Percentiles rank a stretch among this genome's conserved stretches.
phyloP scores from a whole-genome alignment of 2,329 filamentous ascomycete species.

The Venturia asperata region DNA sequence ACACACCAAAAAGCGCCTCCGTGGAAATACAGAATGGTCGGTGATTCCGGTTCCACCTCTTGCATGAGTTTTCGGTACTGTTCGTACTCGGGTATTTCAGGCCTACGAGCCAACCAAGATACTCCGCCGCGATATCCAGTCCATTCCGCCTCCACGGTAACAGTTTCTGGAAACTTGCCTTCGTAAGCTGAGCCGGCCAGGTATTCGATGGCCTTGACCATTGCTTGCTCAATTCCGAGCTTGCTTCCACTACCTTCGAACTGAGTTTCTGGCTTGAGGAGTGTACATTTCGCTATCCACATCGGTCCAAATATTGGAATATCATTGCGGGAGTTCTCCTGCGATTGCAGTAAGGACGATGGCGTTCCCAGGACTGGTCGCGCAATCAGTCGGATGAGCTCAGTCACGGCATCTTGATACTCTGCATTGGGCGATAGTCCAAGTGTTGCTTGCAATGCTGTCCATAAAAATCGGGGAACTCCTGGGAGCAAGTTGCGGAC shows the following conservation, averaged over 20 bases:
- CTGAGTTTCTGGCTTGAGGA: neutral
- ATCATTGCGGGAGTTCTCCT: neutral
- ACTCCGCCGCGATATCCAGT: slow-evolving; percentile 59
- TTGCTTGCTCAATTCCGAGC: slow-evolving; percentile 34
- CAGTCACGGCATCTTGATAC: slow-evolving; percentile 11
- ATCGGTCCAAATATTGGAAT: neutral
- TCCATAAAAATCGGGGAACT: neutral
- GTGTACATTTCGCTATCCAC: slow-evolving; percentile 12
- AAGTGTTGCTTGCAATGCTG: slow-evolving; percentile 3
- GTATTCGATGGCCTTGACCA: slow-evolving; percentile 52
- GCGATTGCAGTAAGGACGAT: neutral
- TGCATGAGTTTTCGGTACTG: slow-evolving; percentile 62
- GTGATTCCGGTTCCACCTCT: slow-evolving; percentile 50
- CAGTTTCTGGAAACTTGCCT: slow-evolving; percentile 45
- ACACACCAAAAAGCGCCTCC: slow-evolving; percentile 60
- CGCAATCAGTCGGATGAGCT: neutral
- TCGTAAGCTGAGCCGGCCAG: slow-evolving; percentile 37
- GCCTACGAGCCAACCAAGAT: slow-evolving; percentile 43
- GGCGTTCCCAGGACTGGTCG: slow-evolving; percentile 10
- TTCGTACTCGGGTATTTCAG: slow-evolving; percentile 52
- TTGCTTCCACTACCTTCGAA: neutral
- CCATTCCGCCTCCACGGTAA: slow-evolving; percentile 65
- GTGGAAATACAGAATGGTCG: slow-evolving; percentile 66
- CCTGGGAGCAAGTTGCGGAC: slow-evolving; percentile 8
- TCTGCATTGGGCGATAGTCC: neutral